A percentile compares a stretch with the other conserved stretches of the same genome.
These are phyloP conservation scores for Monosporascus sp. DNA, from an alignment of 2,329 filamentous ascomycete species.

Conservation along the genomic window DNA sequence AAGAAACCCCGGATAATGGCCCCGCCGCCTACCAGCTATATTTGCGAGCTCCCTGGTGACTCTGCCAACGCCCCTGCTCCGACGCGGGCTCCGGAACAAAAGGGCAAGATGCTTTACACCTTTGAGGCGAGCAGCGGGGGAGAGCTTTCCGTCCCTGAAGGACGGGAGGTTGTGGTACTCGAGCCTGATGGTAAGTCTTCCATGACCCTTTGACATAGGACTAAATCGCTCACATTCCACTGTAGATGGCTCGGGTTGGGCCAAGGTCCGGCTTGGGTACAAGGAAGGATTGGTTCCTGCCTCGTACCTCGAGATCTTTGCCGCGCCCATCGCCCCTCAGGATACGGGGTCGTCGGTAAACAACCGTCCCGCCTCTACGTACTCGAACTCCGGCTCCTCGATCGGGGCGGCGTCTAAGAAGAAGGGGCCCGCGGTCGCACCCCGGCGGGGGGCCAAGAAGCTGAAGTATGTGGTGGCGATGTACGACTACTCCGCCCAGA, in stretches of 20 bases:
- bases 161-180: conserved; percentile 69
- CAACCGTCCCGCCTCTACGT: conserved; percentile 65
- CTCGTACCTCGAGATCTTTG: conserved; percentile 69
- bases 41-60: conserved; percentile 59
- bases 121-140: conserved; percentile 79
- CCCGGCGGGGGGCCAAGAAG: conserved; percentile 86
- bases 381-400: conserved; percentile 73
- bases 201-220: background rate
- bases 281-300: conserved; percentile 84
- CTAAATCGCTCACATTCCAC: conserved; percentile 22
- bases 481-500: conserved; percentile 86
- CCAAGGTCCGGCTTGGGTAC: conserved; percentile 70
- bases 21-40: conserved; percentile 77
- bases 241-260: conserved; percentile 85
- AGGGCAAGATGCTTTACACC: conserved; percentile 82
- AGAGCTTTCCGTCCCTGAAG: conserved; percentile 76
- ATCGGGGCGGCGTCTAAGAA: conserved; percentile 60
- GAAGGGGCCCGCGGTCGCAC: conserved; percentile 87
- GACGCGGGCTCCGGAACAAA: conserved; percentile 46
- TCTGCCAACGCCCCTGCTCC: conserved; percentile 37
- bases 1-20: conserved; percentile 74
- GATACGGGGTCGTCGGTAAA: conserved; percentile 38
- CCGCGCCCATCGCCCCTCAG: conserved; percentile 40
- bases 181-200: conserved; percentile 76
- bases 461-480: conserved; percentile 87